Conservation (phyloP, 495 filamentous ascomycete genomes). For the Xylaria palmicola region DNA sequence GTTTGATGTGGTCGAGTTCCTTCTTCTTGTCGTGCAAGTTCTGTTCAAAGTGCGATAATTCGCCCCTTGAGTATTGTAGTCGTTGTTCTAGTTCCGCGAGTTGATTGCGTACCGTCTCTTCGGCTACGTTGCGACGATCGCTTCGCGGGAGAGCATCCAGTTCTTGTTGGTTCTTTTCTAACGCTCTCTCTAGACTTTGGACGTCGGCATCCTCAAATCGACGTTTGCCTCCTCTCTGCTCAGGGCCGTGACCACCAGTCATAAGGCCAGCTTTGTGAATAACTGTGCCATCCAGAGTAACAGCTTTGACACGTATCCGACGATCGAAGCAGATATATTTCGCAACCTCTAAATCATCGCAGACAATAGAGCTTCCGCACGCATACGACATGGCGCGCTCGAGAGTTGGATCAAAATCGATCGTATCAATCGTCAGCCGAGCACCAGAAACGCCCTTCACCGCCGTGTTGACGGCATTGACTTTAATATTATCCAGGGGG, state of each 20-base stretch:
- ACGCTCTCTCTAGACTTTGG: conserved; percentile 66
- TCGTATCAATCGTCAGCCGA: conserved; percentile 90
- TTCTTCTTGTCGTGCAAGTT: conserved; percentile 84
- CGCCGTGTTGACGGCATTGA: conserved; percentile 81
- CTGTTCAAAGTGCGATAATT: conserved; percentile 76
- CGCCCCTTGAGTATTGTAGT: conserved; percentile 66
- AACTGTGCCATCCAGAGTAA: conserved; percentile 86
- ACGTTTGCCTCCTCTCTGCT: conserved; percentile 69
- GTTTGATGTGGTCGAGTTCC: conserved; percentile 70
- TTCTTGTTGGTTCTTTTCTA: conserved; percentile 69
- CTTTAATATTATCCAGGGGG: conserved; percentile 94
- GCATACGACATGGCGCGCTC: conserved; percentile 93
- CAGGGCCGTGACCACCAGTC: conserved; percentile 83
- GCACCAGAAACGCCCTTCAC: conserved; percentile 84
- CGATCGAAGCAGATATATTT: conserved; percentile 86
- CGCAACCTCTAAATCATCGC: conserved; percentile 80
- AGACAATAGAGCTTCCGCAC: conserved; percentile 94
- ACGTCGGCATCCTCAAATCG: conserved; percentile 89
- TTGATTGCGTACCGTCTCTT: conserved; percentile 79
- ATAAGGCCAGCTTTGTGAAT: conserved; percentile 97
- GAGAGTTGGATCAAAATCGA: conserved; percentile 84
- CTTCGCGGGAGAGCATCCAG: conserved; percentile 73
- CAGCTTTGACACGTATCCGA: conserved; percentile 86
- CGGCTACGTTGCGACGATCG: conserved; percentile 68
- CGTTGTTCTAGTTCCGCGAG: conserved; percentile 79